A percentile compares a stretch with the other conserved stretches of the same genome.
These are phyloP conservation scores for Monilinia polystroma DNA, from an alignment of 2,329 filamentous ascomycete species.

Conservation along the genomic window DNA sequence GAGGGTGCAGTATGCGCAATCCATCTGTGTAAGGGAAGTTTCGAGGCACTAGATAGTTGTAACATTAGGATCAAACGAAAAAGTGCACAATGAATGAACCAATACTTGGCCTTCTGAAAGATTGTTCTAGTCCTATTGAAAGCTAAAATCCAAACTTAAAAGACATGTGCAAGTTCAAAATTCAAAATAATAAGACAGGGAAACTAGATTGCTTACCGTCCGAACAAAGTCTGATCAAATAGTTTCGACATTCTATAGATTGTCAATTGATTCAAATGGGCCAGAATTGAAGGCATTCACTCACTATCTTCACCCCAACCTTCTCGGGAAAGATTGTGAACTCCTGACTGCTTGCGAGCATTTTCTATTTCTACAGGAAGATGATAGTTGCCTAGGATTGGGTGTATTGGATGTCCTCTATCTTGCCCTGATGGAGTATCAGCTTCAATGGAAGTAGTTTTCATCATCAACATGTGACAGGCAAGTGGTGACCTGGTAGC, in stretches of 20 bases:
- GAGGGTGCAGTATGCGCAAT: slow-evolving; percentile 46
- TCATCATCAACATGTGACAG: not conserved
- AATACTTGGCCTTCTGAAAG: not conserved
- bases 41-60: slow-evolving; percentile 44
- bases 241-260: slow-evolving; percentile 47
- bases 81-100: too few relatives aligned
- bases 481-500: too few relatives aligned
- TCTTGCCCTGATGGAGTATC: not conserved
- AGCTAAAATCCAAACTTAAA: not conserved
- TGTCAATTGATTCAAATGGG: slow-evolving; percentile 9
- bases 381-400: slow-evolving; percentile 20
- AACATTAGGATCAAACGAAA: not conserved
- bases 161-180: too few relatives aligned
- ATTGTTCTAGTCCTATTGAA: not conserved
- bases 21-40: slow-evolving; percentile 50
- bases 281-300: not conserved
- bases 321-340: slow-evolving; percentile 25
- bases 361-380: slow-evolving; percentile 24
- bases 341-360: slow-evolving; percentile 23
- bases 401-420: not conserved
- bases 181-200: not conserved
- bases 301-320: slow-evolving; percentile 31
- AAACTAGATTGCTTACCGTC: slow-evolving; percentile 7
- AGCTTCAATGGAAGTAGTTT: not conserved
- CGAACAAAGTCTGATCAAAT: slow-evolving; percentile 46